Evolutionary conservation across 140 eudicot species (phyloP), one percentile per base, ranked within the genome.

Genomic region (Senecio squalidus): DNA sequence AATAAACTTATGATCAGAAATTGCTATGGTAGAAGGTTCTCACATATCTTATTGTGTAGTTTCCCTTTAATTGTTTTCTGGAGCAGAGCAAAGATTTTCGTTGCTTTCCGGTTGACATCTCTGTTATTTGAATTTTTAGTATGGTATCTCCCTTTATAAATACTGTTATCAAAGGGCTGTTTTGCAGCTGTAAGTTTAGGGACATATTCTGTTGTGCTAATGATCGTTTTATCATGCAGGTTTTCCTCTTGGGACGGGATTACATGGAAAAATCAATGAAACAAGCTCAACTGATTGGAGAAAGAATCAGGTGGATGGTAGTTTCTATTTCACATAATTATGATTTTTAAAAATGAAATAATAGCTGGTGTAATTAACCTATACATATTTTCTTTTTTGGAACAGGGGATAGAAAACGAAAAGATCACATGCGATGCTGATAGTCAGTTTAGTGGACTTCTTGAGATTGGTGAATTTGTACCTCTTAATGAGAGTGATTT

Each of bases 291-390:
- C 60, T 17, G 73, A 40, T 54, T 79, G 60, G 76, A 69, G 57
- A 66, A 71, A 82, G 55, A 78, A 74, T 60, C 71, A 70, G 97
- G 97, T 86, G 76, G 79, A 70, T 60, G 70, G 77, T 79, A 76
- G 73, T 68, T 73, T 74, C 80, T 68, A 60, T 11, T 60, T 71
- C 77, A 48, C 62, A 60, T 64, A 63, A 29, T 61, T 57, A 65
- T 52, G 45, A 25, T 18, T 28, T 64, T 18, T 15, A 69, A 53
- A 23, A 65, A 14, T 46, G 4, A 18, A 56, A 41, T 11, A 67
- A 55, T 10, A 44, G 30, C 11, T 55, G 11, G 29, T 61, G 57
- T 9, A 60, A 61, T 43, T 26, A 51, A 71, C 1, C n/a, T 58
- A 3, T 36, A 46, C 51, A 15, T 39, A 24, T 49, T 39, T 56